phyloP scores from a whole-genome alignment of 176 grass and related monocot genomes.

The Oryza australiensis region DNA sequence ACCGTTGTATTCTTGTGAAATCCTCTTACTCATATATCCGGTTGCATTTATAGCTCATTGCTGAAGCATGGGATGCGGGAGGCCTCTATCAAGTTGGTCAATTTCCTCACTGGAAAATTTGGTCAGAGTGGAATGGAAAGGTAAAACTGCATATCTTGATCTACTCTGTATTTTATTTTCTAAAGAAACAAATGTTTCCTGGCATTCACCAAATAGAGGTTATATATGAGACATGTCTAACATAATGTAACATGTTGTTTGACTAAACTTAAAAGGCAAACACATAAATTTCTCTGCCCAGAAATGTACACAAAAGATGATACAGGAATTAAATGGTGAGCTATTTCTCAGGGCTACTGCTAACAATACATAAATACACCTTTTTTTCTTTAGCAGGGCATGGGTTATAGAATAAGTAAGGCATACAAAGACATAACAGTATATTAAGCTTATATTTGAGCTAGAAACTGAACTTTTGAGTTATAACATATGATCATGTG shows the following conservation, averaged over 20 bases:
- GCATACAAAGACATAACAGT: not conserved
- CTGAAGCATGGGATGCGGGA: conserved; percentile 99
- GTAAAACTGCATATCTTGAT: conserved; percentile 41
- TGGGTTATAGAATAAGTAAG: conserved; percentile 2
- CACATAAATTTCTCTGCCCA: not conserved
- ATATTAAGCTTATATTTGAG: conserved; percentile 18
- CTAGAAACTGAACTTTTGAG: conserved; percentile 1
- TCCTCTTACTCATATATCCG: conserved; percentile 24
- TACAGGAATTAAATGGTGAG: not conserved
- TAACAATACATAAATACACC: not conserved
- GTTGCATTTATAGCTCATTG: conserved; percentile 74
- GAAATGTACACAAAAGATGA: conserved; percentile 16
- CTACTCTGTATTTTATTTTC: not conserved
- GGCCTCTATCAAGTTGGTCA: conserved; percentile 96
- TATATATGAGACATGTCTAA: conserved; percentile 9
- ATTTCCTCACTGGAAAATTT: conserved; percentile 91
- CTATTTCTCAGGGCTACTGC: not conserved
- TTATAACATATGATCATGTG: conserved; percentile 1
- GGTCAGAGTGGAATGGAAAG: conserved; percentile 99
- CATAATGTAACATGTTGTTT: not conserved
- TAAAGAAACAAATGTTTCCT: not conserved
- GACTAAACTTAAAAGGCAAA: not conserved
- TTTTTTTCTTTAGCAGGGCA: conserved; percentile 10
- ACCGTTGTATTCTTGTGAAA: not conserved
- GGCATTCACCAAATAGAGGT: not conserved